phyloP scores from a whole-genome alignment of 2,329 filamentous ascomycete species.

The Diaporthe sp. region DNA sequence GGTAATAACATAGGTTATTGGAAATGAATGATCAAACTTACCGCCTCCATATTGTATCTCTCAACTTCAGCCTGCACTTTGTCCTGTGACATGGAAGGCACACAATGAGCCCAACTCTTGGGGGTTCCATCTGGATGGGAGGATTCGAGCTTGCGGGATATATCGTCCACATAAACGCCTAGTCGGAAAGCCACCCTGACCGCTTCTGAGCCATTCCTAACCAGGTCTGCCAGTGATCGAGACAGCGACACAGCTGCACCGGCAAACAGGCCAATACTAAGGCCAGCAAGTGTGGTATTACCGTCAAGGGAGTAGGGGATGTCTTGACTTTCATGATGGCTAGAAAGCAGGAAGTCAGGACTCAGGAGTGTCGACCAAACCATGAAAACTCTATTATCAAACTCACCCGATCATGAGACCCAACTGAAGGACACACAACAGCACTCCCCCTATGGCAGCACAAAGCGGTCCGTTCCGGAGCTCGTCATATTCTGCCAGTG shows the following conservation, averaged over 20 bases:
- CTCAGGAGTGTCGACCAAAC: neutral
- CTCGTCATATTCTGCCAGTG: neutral
- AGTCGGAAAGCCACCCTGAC: constrained; percentile 1
- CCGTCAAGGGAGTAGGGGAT: neutral
- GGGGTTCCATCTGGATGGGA: neutral
- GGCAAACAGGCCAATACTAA: neutral
- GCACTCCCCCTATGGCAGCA: neutral
- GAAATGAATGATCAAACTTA: neutral
- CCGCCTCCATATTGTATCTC: neutral
- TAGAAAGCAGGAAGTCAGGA: neutral
- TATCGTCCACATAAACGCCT: neutral
- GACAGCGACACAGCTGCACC: neutral
- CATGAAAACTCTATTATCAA: neutral
- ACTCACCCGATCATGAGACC: neutral
- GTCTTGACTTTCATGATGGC: neutral
- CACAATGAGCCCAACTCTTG: neutral
- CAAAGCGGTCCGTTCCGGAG: neutral
- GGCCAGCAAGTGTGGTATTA: neutral
- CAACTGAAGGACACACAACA: neutral
- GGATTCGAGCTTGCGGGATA: neutral
- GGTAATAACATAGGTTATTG: neutral
- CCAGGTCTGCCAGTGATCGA: neutral
- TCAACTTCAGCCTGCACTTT: neutral
- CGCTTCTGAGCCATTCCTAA: neutral
- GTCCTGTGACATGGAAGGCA: neutral